phyloP scores from a whole-genome alignment of 305 asterid genomes.

The Fraxinus albicans region DNA sequence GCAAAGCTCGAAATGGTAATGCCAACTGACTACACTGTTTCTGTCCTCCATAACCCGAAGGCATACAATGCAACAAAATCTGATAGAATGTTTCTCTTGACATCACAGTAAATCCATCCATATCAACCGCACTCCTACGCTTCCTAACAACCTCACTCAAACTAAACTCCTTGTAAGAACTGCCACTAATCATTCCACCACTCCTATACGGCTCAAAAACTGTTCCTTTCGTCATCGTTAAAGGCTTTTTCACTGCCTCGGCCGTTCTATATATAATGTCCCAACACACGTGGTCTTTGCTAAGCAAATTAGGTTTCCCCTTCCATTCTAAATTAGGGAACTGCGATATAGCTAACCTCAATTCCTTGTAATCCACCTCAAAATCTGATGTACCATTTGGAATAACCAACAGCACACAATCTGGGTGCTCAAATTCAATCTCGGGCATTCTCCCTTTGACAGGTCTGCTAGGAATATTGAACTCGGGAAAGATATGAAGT shows the following conservation, averaged over 20 bases:
- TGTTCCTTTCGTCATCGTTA: conserved; percentile 28
- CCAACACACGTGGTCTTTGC: conserved; percentile 87
- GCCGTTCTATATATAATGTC: conserved; percentile 79
- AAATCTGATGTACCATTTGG: conserved; percentile 47
- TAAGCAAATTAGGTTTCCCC: conserved; percentile 77
- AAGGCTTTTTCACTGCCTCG: conserved; percentile 63
- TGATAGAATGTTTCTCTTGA: conserved; percentile 74
- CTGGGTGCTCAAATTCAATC: conserved; percentile 91
- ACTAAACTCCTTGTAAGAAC: conserved; percentile 54
- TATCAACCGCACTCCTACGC: conserved; percentile 93
- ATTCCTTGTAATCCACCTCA: conserved; percentile 60
- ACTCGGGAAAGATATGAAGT: conserved; percentile 39
- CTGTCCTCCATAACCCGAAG: conserved; percentile 56
- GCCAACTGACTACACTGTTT: conserved; percentile 61
- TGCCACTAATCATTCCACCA: conserved; percentile 44
- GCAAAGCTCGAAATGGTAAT: conserved; percentile 70
- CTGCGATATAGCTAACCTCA: conserved; percentile 33
- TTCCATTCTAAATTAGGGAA: conserved; percentile 64
- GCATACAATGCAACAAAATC: conserved; percentile 78
- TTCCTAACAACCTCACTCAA: conserved; percentile 72
- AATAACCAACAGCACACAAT: conserved; percentile 71
- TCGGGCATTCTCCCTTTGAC: conserved; percentile 73
- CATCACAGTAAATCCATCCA: conserved; percentile 77
- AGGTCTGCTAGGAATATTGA: conserved; percentile 60
- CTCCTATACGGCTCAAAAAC: conserved; percentile 43